Evolutionary conservation across 257 asterid species (phyloP).

Genomic region (Oldenlandia corymbosa): DNA sequence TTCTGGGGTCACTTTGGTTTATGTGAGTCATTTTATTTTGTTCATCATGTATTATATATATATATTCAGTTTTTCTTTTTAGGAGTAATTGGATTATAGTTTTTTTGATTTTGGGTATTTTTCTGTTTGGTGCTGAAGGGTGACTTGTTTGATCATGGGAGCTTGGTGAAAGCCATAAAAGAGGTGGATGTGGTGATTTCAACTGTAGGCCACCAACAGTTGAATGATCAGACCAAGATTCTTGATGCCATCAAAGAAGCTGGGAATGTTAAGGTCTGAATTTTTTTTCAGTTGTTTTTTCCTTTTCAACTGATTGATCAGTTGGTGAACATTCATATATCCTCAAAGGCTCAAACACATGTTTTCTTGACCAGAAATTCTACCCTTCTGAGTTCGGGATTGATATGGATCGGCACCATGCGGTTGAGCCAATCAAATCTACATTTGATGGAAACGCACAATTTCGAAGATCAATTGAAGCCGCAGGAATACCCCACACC

Average conservation of each 20-base stretch:
- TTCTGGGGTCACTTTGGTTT: conserved; percentile 51
- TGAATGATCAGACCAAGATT: too few species aligned
- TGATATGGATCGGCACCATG: conserved; percentile 52
- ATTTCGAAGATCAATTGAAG: conserved; percentile 52
- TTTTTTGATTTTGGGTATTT: not conserved
- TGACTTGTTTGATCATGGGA: conserved; percentile 53
- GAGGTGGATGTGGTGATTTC: conserved; percentile 72
- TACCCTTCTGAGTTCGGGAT: conserved; percentile 75
- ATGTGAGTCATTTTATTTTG: conserved; percentile 27
- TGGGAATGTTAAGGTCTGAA: conserved; percentile 68
- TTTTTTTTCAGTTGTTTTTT: too few species aligned
- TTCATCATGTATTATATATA: too few species aligned
- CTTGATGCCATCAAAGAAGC: conserved; percentile 68
- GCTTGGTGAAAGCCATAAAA: conserved; percentile 59
- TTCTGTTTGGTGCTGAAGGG: conserved; percentile 37
- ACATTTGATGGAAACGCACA: conserved; percentile 31
- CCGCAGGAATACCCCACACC: conserved; percentile 59
- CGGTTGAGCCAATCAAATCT: conserved; percentile 57
- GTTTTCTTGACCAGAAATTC: conserved; percentile 42
- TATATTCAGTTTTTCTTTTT: too few species aligned
- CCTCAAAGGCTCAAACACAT: not conserved
- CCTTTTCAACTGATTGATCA: too few species aligned
- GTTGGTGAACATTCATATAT: too few species aligned
- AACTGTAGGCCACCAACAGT: conserved; percentile 51
- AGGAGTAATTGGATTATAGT: too few species aligned